These are phyloP conservation scores for Boletus edulis DNA, from an alignment of 768 basidiomycete species.

Conservation along the genomic window DNA sequence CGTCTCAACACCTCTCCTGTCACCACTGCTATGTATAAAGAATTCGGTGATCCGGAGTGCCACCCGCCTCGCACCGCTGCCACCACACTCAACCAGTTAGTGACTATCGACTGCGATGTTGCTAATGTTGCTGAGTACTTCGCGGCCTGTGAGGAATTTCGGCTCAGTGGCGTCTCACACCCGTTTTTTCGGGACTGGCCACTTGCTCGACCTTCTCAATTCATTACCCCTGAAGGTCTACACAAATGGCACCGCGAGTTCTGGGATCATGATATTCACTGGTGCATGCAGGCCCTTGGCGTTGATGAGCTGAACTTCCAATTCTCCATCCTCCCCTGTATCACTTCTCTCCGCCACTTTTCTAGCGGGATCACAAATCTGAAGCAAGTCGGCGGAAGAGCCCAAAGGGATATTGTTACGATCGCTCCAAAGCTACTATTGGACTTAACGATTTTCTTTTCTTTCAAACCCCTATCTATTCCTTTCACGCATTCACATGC, in stretches of 20 bases:
- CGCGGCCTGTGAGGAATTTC: not conserved
- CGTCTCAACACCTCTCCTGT: not conserved
- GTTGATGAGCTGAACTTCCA: not conserved
- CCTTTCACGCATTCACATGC: no score
- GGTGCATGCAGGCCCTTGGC: not conserved
- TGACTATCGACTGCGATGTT: not conserved
- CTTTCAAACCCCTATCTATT: no score
- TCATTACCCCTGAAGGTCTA: not conserved
- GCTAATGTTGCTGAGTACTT: not conserved
- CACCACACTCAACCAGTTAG: not conserved
- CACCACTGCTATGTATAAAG: not conserved
- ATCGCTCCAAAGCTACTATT: no score
- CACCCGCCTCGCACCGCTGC: not conserved
- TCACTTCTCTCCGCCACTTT: slow-evolving; percentile 36
- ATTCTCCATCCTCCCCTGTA: not conserved
- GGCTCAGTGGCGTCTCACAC: not conserved
- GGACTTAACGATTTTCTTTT: no score
- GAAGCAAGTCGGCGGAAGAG: no score
- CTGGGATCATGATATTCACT: not conserved
- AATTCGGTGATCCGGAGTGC: not conserved
- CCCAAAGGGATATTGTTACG: no score
- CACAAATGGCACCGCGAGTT: not conserved
- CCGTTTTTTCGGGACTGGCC: not conserved
- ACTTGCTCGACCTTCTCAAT: not conserved
- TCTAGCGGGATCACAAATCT: not conserved